phyloP scores from a whole-genome alignment of 225 moss, liverwort and hornwort species.

The Sphagnum tenellum region DNA sequence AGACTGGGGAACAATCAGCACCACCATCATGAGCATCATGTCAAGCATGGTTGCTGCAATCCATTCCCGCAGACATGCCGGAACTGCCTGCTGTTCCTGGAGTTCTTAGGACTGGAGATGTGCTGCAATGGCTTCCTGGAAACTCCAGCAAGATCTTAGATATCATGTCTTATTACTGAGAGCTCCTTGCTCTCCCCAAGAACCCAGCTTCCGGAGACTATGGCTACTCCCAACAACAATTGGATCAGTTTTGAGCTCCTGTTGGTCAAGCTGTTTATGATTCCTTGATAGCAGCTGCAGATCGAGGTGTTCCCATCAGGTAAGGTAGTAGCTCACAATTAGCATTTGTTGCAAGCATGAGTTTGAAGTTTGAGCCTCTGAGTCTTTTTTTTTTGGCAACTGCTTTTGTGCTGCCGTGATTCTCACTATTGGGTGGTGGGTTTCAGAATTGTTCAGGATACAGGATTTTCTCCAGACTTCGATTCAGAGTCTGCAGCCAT shows the following conservation, averaged over 20 bases:
- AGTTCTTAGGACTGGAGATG: slow-evolving; percentile 39
- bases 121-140: slow-evolving; percentile 50
- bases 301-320: slow-evolving; percentile 50
- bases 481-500: slow-evolving; percentile 39
- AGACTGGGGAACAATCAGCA: too few relatives aligned
- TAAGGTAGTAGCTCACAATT: slow-evolving; percentile 3
- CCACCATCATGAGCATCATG: slow-evolving; percentile 3
- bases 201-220: slow-evolving; percentile 39
- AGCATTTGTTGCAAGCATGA: too few relatives aligned
- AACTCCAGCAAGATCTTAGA: slow-evolving; percentile 46
- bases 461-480: slow-evolving; percentile 40
- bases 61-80: slow-evolving; percentile 54
- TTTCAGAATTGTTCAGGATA: slow-evolving; percentile 46
- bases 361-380: too few relatives aligned
- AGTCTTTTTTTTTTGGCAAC: too few relatives aligned
- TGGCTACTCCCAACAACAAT: slow-evolving; percentile 32
- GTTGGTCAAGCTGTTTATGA: slow-evolving; percentile 37
- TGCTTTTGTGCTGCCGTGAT: too few relatives aligned
- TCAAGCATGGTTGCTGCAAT: slow-evolving; percentile 60
- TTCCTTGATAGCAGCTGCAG: slow-evolving; percentile 39
- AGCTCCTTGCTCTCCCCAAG: slow-evolving; percentile 25
- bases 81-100: slow-evolving; percentile 42
- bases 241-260: slow-evolving; percentile 45
- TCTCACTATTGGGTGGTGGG: too few relatives aligned
- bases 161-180: slow-evolving; percentile 54